Percentiles rank a stretch among this genome's conserved stretches.
Conservation (phyloP, 139 green algal genomes). For the Chlorella sp. region DNA sequence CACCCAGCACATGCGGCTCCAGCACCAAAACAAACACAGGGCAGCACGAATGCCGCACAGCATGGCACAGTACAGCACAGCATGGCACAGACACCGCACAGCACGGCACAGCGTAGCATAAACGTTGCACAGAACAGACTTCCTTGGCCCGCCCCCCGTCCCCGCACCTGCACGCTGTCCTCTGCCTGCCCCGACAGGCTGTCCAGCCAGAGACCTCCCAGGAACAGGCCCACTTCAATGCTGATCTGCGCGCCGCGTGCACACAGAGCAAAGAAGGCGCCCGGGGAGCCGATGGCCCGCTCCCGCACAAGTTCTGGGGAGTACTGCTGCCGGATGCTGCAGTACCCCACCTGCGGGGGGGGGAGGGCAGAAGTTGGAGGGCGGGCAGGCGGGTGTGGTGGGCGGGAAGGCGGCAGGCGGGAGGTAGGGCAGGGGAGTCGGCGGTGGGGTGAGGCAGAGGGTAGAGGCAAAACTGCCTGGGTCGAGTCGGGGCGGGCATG, state of each 20-base stretch:
- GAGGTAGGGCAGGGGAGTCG: neutral
- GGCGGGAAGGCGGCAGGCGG: neutral
- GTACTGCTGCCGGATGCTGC: constrained; percentile 55
- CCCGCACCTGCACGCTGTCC: constrained; percentile 48
- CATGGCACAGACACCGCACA: too few relatives aligned
- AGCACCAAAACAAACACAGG: too few relatives aligned
- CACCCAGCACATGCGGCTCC: too few relatives aligned
- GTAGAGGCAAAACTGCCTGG: too few relatives aligned
- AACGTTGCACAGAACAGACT: too few relatives aligned
- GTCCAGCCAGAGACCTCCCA: constrained; percentile 36
- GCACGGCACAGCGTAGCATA: too few relatives aligned
- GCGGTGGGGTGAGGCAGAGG: too few relatives aligned
- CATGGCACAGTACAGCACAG: too few relatives aligned
- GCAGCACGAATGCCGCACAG: too few relatives aligned
- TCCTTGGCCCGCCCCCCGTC: neutral
- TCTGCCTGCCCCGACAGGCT: constrained; percentile 30
- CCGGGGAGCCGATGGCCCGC: constrained; percentile 16
- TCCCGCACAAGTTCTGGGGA: constrained; percentile 50
- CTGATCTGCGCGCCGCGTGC: constrained; percentile 31
- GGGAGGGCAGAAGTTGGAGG: neutral
- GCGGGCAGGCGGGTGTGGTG: neutral
- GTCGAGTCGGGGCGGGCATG: neutral
- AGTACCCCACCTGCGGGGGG: constrained; percentile 53
- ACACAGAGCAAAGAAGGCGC: constrained; percentile 12
- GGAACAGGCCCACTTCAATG: constrained; percentile 36